These are phyloP conservation scores for Lipomyces spencermartinsiae DNA, from an alignment of 805 yeast genomes.

Conservation along the genomic window DNA sequence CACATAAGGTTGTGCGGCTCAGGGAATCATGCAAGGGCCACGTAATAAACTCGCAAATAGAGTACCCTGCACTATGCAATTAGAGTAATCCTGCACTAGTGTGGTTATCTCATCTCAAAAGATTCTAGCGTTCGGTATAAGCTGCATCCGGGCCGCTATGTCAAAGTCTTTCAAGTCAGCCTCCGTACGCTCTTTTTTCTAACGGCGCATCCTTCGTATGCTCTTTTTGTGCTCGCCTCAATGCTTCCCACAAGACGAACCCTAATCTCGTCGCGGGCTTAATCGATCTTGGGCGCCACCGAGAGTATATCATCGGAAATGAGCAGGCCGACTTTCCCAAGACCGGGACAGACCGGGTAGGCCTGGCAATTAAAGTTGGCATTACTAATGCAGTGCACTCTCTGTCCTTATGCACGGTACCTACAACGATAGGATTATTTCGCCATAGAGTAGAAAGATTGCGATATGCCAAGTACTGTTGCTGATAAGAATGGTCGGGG, in stretches of 20 bases:
- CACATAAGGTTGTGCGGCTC: not conserved
- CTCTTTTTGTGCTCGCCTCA: not conserved
- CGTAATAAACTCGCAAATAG: not conserved
- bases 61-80: too few species aligned
- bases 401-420: not conserved
- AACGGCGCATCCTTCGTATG: not conserved
- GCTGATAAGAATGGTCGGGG: not conserved
- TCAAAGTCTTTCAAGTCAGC: not conserved
- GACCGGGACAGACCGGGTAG: not conserved
- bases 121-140: not conserved
- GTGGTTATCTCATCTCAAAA: too few species aligned
- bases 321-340: not conserved
- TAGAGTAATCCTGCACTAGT: too few species aligned
- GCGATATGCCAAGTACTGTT: not conserved
- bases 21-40: not conserved
- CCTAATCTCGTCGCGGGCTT: not conserved
- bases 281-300: not conserved
- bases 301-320: conserved; percentile 1
- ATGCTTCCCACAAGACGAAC: not conserved
- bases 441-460: not conserved
- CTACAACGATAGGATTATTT: not conserved
- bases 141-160: not conserved
- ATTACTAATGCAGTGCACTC: not conserved
- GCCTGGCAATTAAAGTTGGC: not conserved
- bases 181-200: not conserved